phyloP scores from a whole-genome alignment of 306 rosid species.

The Glycine latifolia region DNA sequence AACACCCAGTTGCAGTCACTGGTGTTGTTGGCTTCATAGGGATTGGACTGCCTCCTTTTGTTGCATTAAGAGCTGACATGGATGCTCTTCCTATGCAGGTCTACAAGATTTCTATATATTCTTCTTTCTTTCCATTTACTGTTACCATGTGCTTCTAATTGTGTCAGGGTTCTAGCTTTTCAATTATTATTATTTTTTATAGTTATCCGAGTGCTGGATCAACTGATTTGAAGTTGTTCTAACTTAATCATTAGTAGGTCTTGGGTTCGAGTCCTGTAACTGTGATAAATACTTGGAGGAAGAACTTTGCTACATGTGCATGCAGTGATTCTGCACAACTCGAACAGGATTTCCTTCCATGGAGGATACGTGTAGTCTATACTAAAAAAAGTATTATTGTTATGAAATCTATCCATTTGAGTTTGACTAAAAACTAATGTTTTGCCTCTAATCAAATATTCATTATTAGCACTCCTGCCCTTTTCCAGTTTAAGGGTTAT shows the following conservation, averaged over 20 bases:
- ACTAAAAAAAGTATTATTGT: not conserved
- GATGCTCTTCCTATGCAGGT: constrained; percentile 92
- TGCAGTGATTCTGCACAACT: too few species aligned
- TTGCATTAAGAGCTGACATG: constrained; percentile 92
- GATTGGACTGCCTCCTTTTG: constrained; percentile 72
- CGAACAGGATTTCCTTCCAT: too few species aligned
- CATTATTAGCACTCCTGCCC: not conserved
- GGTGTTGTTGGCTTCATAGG: constrained; percentile 84
- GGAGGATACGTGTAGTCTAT: too few species aligned
- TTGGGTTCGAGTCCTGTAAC: too few species aligned
- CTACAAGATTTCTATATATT: not conserved
- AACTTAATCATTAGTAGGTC: too few species aligned
- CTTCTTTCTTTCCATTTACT: not conserved
- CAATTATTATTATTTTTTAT: not conserved
- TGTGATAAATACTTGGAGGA: too few species aligned
- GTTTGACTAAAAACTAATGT: not conserved
- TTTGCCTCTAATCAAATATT: constrained; percentile 6
- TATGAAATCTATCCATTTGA: not conserved
- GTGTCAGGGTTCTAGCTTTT: constrained; percentile 19
- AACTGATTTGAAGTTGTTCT: too few species aligned
- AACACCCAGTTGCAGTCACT: constrained; percentile 73
- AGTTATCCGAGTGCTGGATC: not conserved
- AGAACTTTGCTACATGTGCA: too few species aligned
- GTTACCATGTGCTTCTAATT: not conserved
- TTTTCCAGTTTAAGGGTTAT: constrained; percentile 24